Evolutionary conservation across 164 flowering plant genomes (phyloP).

Genomic region (Euptelea pleiosperma): DNA sequence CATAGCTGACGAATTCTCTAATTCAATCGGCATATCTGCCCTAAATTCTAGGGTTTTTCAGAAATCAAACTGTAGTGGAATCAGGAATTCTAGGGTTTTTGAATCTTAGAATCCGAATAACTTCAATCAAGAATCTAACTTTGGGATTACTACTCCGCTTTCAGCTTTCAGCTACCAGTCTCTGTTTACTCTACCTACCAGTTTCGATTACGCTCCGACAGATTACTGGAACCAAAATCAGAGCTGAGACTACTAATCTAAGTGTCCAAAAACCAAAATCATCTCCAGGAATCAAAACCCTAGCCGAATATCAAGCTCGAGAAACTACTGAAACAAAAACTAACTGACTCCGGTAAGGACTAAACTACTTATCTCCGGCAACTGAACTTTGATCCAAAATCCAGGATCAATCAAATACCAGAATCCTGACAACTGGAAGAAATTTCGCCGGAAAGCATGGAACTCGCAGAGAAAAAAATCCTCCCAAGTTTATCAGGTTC

Average conservation of each 20-base stretch:
- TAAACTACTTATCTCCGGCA: not conserved
- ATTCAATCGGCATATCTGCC: conserved; percentile 21
- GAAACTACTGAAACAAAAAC: not conserved
- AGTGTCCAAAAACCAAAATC: not conserved
- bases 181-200: not conserved
- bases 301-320: not conserved
- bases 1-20: conserved; percentile 37
- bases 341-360: no score
- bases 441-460: not conserved
- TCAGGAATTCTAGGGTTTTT: not conserved
- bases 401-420: no score
- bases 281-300: not conserved
- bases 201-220: no score
- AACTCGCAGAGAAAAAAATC: no score
- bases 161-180: conserved; percentile 1
- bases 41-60: not conserved
- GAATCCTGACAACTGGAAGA: not conserved
- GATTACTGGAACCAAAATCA: not conserved
- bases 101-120: not conserved
- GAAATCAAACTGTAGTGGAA: not conserved
- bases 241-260: not conserved
- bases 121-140: not conserved
- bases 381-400: no score
- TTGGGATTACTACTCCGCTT: not conserved
- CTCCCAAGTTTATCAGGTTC: not conserved